These are phyloP conservation scores for Xanthoconium separans DNA, from an alignment of 1,284 basidiomycete genomes.

Conservation along the genomic window DNA sequence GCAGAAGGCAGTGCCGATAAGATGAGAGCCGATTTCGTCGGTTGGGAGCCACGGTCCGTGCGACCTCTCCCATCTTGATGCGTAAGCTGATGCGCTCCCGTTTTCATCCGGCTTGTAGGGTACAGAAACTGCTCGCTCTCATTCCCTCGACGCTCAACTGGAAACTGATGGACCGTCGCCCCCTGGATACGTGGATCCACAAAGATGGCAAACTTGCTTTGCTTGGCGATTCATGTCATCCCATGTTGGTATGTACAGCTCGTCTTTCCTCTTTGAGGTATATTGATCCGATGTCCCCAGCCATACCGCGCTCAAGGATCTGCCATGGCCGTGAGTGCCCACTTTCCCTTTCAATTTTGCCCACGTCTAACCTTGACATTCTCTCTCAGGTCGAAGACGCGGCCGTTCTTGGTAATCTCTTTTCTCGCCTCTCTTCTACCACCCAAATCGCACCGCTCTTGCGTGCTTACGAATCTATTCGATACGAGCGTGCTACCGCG, in stretches of 20 bases:
- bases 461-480: conserved; percentile 51
- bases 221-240: conserved; percentile 59
- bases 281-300: conserved; percentile 31
- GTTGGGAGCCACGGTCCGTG: conserved; percentile 48
- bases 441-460: conserved; percentile 47
- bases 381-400: conserved; percentile 55
- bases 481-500: conserved; percentile 45
- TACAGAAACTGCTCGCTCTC: conserved; percentile 48
- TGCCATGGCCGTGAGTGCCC: conserved; percentile 54
- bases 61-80: background rate
- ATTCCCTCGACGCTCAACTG: conserved; percentile 50
- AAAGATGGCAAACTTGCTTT: conserved; percentile 45
- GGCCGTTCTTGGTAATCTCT: conserved; percentile 57
- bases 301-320: conserved; percentile 70
- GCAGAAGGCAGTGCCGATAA: conserved; percentile 39
- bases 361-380: background rate
- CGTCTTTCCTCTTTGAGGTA: background rate
- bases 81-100: background rate
- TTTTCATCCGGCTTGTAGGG: conserved; percentile 27
- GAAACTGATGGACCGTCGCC: conserved; percentile 49
- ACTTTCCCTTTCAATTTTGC: background rate
- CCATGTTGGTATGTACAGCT: conserved; percentile 54
- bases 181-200: conserved; percentile 51
- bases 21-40: conserved; percentile 45
- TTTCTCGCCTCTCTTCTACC: conserved; percentile 39